Evolutionary conservation across 2,329 filamentous ascomycete species (phyloP).

Genomic region (Phyllosticta citrichinensis): DNA sequence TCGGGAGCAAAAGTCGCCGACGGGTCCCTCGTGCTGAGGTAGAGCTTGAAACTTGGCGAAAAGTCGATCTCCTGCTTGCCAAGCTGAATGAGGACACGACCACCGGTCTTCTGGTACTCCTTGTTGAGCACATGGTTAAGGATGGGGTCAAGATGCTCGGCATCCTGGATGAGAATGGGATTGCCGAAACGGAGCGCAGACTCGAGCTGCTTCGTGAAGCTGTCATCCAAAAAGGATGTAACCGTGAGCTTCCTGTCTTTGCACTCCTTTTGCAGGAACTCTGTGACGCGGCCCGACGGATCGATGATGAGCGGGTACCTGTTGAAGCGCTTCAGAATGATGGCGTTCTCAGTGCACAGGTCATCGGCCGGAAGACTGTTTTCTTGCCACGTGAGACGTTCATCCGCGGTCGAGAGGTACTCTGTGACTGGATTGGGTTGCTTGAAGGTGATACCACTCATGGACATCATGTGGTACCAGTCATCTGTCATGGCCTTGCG

Average conservation of each 20-base stretch:
- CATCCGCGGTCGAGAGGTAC: conserved; percentile 92
- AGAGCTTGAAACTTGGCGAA: conserved; percentile 90
- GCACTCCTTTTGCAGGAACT: conserved; percentile 91
- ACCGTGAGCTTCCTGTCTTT: conserved; percentile 89
- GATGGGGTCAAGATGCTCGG: conserved; percentile 91
- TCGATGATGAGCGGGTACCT: conserved; percentile 97
- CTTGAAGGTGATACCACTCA: conserved; percentile 92
- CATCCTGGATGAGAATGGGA: conserved; percentile 95
- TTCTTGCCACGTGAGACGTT: conserved; percentile 89
- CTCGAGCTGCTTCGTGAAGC: conserved; percentile 95
- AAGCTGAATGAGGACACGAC: conserved; percentile 94
- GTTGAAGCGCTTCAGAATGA: conserved; percentile 95
- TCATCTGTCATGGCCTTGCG: conserved; percentile 96
- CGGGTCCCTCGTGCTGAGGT: conserved; percentile 88
- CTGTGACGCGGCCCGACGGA: conserved; percentile 85
- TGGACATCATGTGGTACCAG: conserved; percentile 85
- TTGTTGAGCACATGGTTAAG: conserved; percentile 99
- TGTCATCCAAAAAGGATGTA: conserved; percentile 95
- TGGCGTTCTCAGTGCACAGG: conserved; percentile 96
- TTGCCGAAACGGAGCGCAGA: conserved; percentile 96
- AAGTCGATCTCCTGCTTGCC: conserved; percentile 99
- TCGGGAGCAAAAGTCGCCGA: conserved; percentile 93
- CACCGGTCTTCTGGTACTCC: conserved; percentile 97
- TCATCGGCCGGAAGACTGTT: conserved; percentile 91
- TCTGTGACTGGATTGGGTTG: conserved; percentile 89